phyloP scores from a whole-genome alignment of 73 alveolate genomes.

The Effrenium voratum region DNA sequence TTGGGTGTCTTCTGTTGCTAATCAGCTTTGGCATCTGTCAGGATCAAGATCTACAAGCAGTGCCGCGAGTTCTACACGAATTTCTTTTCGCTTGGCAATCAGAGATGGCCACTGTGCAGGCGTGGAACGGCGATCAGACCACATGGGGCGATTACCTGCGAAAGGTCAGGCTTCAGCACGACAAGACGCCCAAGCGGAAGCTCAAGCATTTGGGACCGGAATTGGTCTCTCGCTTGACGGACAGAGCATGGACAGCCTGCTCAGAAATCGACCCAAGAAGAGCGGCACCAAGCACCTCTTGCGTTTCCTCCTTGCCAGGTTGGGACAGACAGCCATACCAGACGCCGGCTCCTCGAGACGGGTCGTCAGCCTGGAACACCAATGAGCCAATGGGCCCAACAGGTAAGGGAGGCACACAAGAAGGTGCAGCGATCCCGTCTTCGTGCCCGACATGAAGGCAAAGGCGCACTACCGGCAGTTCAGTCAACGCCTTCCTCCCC shows the following conservation, averaged over 20 bases:
- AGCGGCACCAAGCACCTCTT: not conserved
- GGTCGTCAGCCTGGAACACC: not conserved
- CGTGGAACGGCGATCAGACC: conserved; percentile 5
- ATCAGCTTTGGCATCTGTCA: too few species aligned
- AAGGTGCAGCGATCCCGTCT: not conserved
- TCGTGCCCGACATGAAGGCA: not conserved
- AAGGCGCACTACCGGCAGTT: too few species aligned
- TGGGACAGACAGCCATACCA: not conserved
- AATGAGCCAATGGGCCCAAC: not conserved
- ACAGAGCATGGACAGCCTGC: not conserved
- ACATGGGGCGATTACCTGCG: not conserved
- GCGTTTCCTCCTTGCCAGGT: not conserved
- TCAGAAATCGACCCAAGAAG: not conserved
- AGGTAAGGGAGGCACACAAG: not conserved
- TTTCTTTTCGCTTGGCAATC: too few species aligned
- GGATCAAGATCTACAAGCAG: too few species aligned
- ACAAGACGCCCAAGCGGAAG: not conserved
- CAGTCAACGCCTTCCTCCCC: too few species aligned
- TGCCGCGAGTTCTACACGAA: too few species aligned
- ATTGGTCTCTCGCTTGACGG: not conserved
- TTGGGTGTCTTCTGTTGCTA: too few species aligned
- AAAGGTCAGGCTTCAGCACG: not conserved
- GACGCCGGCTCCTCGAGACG: not conserved
- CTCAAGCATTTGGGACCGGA: not conserved
- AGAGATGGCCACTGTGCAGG: too few species aligned